phyloP scores from a whole-genome alignment of 176 grass and related monocot genomes.

The Triticum timopheevii region DNA sequence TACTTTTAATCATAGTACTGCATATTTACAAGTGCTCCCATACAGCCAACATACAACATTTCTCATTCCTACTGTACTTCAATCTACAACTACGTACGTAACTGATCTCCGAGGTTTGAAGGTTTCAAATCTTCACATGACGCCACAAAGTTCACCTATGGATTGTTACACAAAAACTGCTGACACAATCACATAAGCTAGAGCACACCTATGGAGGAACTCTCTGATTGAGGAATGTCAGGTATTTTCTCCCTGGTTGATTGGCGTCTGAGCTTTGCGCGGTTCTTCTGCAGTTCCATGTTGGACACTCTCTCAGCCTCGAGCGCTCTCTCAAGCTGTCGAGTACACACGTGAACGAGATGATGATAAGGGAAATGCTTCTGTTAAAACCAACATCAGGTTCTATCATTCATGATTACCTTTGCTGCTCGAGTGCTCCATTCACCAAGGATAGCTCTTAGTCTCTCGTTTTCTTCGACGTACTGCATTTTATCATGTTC shows the following conservation, averaged over 20 bases:
- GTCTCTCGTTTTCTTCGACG: constrained; percentile 65
- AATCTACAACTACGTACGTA: not conserved
- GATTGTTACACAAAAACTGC: not conserved
- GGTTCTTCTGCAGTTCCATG: constrained; percentile 45
- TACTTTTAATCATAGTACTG: not conserved
- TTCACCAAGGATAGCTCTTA: constrained; percentile 73
- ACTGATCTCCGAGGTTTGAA: not conserved
- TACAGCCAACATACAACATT: not conserved
- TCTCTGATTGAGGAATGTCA: not conserved
- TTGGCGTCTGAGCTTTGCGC: constrained; percentile 15
- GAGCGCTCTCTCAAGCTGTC: constrained; percentile 60
- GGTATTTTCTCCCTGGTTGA: not conserved
- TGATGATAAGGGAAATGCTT: not conserved
- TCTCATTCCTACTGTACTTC: not conserved
- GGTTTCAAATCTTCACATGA: not conserved
- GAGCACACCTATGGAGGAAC: not conserved
- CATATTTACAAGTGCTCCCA: not conserved
- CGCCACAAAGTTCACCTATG: not conserved
- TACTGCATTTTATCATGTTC: constrained; percentile 49
- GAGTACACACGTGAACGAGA: not conserved
- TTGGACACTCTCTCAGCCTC: constrained; percentile 55
- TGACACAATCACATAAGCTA: not conserved
- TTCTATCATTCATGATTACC: constrained; percentile 14
- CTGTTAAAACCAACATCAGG: not conserved
- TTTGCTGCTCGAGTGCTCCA: constrained; percentile 75